A percentile compares a stretch with the other conserved stretches of the same genome.
These are phyloP conservation scores for Pharnaceum exiguum DNA, from an alignment of 148 eudicot species.

Conservation along the genomic window DNA sequence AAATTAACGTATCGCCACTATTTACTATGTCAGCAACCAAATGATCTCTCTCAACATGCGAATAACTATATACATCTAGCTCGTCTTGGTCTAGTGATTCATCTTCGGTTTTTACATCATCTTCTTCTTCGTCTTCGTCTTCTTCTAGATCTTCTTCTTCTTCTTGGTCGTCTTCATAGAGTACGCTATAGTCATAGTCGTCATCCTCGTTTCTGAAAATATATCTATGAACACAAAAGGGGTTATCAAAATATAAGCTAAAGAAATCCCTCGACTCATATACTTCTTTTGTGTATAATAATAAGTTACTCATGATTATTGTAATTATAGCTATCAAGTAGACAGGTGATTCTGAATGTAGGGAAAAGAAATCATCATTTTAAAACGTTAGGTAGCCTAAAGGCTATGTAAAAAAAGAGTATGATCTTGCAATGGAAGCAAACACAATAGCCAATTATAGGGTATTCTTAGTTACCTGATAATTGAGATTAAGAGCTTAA, in stretches of 20 bases:
- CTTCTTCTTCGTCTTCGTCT: conserved; percentile 32
- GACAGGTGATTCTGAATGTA: too few relatives aligned
- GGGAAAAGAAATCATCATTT: too few relatives aligned
- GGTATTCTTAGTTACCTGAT: conserved; percentile 13
- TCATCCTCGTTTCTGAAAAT: conserved; percentile 40
- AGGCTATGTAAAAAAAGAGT: neutral
- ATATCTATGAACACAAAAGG: neutral
- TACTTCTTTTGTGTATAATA: too few relatives aligned
- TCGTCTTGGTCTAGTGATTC: conserved; percentile 24
- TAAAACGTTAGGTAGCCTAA: too few relatives aligned
- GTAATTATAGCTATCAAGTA: too few relatives aligned
- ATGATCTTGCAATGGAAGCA: neutral
- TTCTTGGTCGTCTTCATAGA: conserved; percentile 46
- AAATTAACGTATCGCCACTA: conserved; percentile 27
- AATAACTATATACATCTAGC: conserved; percentile 13
- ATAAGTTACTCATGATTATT: too few relatives aligned
- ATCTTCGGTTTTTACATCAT: conserved; percentile 31
- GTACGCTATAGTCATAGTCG: conserved; percentile 33
- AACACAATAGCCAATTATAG: too few relatives aligned
- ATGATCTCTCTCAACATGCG: conserved; percentile 25
- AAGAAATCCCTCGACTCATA: neutral
- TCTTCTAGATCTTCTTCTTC: conserved; percentile 7
- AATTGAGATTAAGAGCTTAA: conserved; percentile 49
- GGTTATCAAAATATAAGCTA: too few relatives aligned
- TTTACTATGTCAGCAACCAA: conserved; percentile 40